A percentile compares a stretch with the other conserved stretches of the same genome.
These are phyloP conservation scores for Cornus kousa DNA, from an alignment of 148 eudicot genomes.

Conservation along the genomic window DNA sequence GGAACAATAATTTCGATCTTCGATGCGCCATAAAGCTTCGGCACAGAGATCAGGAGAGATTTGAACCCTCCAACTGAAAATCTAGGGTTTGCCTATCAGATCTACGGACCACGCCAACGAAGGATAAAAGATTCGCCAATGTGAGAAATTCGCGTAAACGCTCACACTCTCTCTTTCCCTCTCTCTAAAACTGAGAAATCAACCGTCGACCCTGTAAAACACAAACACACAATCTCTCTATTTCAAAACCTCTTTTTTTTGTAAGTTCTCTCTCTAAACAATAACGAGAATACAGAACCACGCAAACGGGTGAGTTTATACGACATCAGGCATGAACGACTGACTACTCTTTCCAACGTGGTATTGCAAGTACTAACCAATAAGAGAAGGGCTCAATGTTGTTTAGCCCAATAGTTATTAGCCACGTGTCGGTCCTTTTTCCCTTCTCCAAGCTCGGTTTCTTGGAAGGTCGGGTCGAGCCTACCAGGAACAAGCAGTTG, in stretches of 20 bases:
- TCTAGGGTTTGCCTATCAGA: slow-evolving; percentile 30
- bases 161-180: slow-evolving; percentile 1
- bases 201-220: not conserved
- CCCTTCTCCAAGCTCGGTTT: not conserved
- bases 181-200: not conserved
- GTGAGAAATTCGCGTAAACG: not conserved
- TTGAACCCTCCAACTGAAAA: slow-evolving; percentile 9
- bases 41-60: slow-evolving; percentile 24
- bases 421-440: slow-evolving; percentile 18
- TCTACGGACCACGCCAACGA: slow-evolving; percentile 5
- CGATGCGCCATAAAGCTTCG: slow-evolving; percentile 41
- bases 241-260: not conserved
- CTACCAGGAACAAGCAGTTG: no score
- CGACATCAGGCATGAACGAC: not conserved
- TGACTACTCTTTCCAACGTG: slow-evolving; percentile 29
- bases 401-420: slow-evolving; percentile 14
- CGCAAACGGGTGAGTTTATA: not conserved
- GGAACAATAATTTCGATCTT: slow-evolving; percentile 36
- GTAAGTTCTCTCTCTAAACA: not conserved
- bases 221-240: not conserved
- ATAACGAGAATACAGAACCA: not conserved
- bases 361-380: slow-evolving; percentile 28
- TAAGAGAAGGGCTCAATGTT: slow-evolving; percentile 24
- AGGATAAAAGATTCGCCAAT: not conserved
- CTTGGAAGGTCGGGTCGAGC: not conserved